These are phyloP conservation scores for Mucor velutinosus DNA, from an alignment of 371 early-diverging fungal species.

Conservation along the genomic window DNA sequence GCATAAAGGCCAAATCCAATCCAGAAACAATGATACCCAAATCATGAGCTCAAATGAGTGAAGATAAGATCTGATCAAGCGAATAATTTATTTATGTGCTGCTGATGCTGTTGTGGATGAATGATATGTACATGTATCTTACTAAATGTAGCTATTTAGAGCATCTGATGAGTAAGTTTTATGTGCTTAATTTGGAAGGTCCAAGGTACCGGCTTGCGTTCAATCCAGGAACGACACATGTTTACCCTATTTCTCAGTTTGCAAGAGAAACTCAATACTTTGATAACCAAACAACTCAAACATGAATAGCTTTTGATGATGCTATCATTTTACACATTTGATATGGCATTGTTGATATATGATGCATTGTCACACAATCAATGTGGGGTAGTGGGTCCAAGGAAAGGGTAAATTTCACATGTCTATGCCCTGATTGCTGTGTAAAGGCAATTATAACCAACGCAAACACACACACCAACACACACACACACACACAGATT, in stretches of 20 bases:
- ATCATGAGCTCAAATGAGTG: too few relatives aligned
- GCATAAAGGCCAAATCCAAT: too few relatives aligned
- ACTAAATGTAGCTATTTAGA: neutral
- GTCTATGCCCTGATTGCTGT: neutral
- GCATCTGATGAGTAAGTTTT: neutral
- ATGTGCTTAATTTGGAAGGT: neutral
- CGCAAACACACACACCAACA: neutral
- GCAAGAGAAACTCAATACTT: neutral
- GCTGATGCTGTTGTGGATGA: neutral
- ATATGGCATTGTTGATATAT: neutral
- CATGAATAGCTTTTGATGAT: neutral
- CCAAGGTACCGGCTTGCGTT: neutral
- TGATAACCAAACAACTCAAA: neutral
- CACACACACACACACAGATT: neutral
- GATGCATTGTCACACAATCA: neutral
- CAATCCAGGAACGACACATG: neutral
- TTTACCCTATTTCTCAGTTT: neutral
- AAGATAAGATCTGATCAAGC: too few relatives aligned
- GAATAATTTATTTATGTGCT: neutral
- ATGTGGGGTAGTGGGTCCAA: constrained; percentile 16
- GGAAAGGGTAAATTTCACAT: constrained; percentile 4
- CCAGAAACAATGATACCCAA: too few relatives aligned
- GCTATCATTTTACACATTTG: neutral
- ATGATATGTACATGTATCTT: neutral
- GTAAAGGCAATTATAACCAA: neutral